A percentile compares a stretch with the other conserved stretches of the same genome.
Conservation (phyloP, 2,329 filamentous ascomycete genomes). For the Pyricularia pennisetigena region DNA sequence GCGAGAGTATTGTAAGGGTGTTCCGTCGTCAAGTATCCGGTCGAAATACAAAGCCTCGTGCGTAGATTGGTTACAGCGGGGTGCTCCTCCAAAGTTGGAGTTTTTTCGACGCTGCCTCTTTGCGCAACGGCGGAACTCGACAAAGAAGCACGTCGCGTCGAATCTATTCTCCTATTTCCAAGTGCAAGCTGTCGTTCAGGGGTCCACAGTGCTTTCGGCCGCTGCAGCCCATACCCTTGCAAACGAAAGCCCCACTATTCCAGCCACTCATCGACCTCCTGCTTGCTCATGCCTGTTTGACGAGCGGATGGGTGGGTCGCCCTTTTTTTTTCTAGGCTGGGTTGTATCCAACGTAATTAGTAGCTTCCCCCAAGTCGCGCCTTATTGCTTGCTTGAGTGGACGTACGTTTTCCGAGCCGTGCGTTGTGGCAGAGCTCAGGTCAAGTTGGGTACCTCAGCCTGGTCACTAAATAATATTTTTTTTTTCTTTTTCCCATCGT, state of each 20-base stretch:
- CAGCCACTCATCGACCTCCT: neutral
- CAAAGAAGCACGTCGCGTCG: neutral
- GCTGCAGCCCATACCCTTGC: neutral
- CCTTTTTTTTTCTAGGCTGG: neutral
- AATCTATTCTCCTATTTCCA: neutral
- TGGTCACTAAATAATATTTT: neutral
- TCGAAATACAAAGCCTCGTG: neutral
- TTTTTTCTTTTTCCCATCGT: neutral
- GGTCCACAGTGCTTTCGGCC: neutral
- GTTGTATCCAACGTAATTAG: neutral
- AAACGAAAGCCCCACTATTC: neutral
- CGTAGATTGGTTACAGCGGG: neutral
- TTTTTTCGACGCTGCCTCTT: neutral
- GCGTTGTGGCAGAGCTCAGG: neutral
- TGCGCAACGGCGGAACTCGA: neutral
- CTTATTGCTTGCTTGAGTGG: neutral
- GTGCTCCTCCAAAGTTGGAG: neutral
- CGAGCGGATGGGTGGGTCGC: neutral
- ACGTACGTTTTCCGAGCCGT: neutral
- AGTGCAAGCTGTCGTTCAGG: slow-evolving; percentile 1
- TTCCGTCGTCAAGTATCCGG: neutral
- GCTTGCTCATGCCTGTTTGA: neutral
- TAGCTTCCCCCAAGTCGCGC: neutral
- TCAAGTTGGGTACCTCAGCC: neutral
- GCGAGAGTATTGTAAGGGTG: no score